Evolutionary conservation across 2,329 filamentous ascomycete species (phyloP).

Genomic region (Monilinia aucupariae): DNA sequence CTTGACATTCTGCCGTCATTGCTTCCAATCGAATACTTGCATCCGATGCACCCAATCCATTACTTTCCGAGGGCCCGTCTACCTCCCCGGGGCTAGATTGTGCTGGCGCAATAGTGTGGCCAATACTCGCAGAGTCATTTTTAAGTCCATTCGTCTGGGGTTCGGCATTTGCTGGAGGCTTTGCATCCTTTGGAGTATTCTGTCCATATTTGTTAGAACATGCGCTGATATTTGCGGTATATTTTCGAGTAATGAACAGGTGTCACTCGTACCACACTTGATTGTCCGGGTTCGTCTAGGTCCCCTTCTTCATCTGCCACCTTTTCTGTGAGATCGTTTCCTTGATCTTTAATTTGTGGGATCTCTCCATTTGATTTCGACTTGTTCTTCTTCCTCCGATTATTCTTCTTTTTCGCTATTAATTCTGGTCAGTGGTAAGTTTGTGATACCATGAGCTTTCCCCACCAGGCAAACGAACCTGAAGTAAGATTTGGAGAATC

Average conservation of each 20-base stretch:
- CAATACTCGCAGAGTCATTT: constrained; percentile 27
- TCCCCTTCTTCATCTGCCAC: constrained; percentile 39
- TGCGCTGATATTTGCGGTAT: constrained; percentile 19
- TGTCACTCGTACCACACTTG: constrained; percentile 35
- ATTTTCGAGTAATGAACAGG: constrained; percentile 31
- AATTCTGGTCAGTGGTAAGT: constrained; percentile 27
- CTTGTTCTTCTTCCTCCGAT: constrained; percentile 50
- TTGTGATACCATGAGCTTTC: constrained; percentile 14
- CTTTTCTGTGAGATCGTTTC: constrained; percentile 38
- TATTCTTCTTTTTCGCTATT: constrained; percentile 49
- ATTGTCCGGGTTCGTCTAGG: constrained; percentile 38
- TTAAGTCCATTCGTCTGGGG: constrained; percentile 31
- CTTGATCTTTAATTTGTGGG: constrained; percentile 29
- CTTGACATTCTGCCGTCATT: constrained; percentile 75
- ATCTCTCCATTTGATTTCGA: constrained; percentile 37
- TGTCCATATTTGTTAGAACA: constrained; percentile 26
- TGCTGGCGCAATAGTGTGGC: constrained; percentile 22
- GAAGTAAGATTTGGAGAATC: constrained; percentile 31
- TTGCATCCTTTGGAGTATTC: constrained; percentile 31
- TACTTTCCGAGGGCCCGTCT: constrained; percentile 20
- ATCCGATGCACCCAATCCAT: constrained; percentile 29
- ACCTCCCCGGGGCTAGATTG: constrained; percentile 9
- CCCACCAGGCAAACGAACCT: constrained; percentile 29
- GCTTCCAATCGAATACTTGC: constrained; percentile 48
- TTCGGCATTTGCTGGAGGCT: constrained; percentile 25